These are phyloP conservation scores for Fomes fomentarius DNA, from an alignment of 1,284 basidiomycete genomes.

Conservation along the genomic window DNA sequence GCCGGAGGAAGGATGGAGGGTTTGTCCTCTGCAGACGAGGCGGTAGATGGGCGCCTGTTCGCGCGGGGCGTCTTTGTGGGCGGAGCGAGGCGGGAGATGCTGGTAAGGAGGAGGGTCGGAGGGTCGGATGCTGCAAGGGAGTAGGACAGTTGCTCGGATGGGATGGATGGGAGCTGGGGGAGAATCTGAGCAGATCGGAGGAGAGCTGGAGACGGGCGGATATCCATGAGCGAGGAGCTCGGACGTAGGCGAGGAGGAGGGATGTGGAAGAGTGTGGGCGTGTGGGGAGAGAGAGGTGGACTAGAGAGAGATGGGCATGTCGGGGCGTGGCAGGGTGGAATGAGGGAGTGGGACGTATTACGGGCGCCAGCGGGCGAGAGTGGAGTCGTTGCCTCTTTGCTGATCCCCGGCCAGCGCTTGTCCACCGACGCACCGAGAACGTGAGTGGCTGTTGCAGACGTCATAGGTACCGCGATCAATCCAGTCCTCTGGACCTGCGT, in stretches of 20 bases:
- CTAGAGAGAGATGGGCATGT: not conserved
- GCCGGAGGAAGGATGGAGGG: constrained; percentile 29
- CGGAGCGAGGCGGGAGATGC: constrained; percentile 27
- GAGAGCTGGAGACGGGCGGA: constrained; percentile 4
- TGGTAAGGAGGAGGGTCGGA: constrained; percentile 22
- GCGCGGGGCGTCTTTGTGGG: constrained; percentile 13
- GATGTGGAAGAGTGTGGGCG: not conserved
- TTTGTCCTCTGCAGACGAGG: constrained; percentile 35
- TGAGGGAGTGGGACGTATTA: no score
- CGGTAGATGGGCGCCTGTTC: constrained; percentile 50
- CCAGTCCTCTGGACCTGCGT: not conserved
- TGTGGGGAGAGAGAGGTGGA: not conserved
- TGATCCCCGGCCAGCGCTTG: constrained; percentile 6
- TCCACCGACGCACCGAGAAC: constrained; percentile 5
- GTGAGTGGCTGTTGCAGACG: constrained; percentile 17
- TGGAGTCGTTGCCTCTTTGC: not conserved
- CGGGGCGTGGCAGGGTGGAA: not conserved
- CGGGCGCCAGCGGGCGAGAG: no score
- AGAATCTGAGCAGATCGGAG: constrained; percentile 29
- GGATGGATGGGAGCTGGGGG: constrained; percentile 24
- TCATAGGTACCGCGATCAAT: constrained; percentile 8
- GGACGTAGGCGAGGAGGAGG: not conserved
- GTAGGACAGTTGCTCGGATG: constrained; percentile 24
- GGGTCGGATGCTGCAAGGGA: constrained; percentile 23
- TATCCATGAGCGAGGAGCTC: constrained; percentile 11